These are phyloP conservation scores for Insectozyma bohioensis DNA, from an alignment of 1,139 yeast genomes.

Conservation along the genomic window DNA sequence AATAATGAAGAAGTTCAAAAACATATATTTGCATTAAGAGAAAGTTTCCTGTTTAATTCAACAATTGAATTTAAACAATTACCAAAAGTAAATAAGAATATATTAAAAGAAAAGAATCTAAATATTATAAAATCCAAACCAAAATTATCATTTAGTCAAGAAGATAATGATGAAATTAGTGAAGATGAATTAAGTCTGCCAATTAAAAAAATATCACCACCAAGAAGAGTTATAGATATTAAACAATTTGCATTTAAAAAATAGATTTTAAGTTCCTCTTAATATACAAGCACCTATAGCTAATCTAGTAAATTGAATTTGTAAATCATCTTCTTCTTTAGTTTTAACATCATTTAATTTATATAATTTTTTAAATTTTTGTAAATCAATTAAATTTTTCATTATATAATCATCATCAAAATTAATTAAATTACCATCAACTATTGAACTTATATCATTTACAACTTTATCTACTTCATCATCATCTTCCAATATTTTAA, in stretches of 20 bases:
- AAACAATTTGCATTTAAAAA: constrained; percentile 15
- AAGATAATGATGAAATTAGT: constrained; percentile 5
- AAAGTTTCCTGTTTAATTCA: too few species aligned
- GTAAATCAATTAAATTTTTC: constrained; percentile 22
- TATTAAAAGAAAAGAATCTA: constrained; percentile 4
- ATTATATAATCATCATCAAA: constrained; percentile 28
- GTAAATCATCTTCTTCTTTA: constrained; percentile 17
- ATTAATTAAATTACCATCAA: constrained; percentile 11
- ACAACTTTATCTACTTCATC: constrained; percentile 6
- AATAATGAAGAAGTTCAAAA: constrained; percentile 2
- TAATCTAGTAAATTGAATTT: constrained; percentile 30
- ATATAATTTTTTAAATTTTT: constrained; percentile 38
- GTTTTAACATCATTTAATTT: constrained; percentile 35
- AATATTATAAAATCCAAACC: constrained; percentile 1
- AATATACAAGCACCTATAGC: constrained; percentile 41
- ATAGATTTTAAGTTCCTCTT: constrained; percentile 28
- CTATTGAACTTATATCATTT: constrained; percentile 12
- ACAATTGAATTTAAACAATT: constrained; percentile 6
- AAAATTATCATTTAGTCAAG: constrained; percentile 8
- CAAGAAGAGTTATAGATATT: constrained; percentile 10
- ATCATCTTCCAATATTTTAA: constrained; percentile 26
- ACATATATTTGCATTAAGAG: constrained; percentile 9
- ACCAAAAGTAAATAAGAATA: constrained; percentile 1
- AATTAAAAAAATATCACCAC: neutral
- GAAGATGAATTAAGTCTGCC: constrained; percentile 5